Evolutionary conservation across 768 basidiomycete genomes (phyloP).

Genomic region (Pleurotus ostreatus): DNA sequence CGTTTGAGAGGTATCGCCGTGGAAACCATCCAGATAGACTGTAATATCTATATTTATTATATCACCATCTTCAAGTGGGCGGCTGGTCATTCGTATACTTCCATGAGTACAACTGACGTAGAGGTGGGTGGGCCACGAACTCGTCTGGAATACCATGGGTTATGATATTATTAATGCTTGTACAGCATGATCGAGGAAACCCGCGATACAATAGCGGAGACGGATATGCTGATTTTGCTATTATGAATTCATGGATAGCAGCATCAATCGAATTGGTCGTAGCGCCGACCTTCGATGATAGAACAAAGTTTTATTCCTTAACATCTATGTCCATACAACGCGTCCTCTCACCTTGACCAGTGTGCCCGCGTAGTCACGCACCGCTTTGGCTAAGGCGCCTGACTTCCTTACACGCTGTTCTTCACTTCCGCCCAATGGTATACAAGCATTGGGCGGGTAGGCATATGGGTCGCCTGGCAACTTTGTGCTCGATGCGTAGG

Average conservation of each 20-base stretch:
- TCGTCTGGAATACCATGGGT: constrained; percentile 90
- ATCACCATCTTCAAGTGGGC: constrained; percentile 76
- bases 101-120: not conserved
- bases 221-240: constrained; percentile 73
- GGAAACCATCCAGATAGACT: constrained; percentile 76
- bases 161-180: constrained; percentile 83
- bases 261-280: constrained; percentile 78
- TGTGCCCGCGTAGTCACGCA: constrained; percentile 49
- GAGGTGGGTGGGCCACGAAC: constrained; percentile 35
- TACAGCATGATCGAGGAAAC: constrained; percentile 78
- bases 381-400: constrained; percentile 51
- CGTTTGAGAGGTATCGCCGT: constrained; percentile 86
- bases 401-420: constrained; percentile 51
- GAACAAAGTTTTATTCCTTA: constrained; percentile 2
- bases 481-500: constrained; percentile 37
- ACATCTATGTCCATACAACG: not conserved
- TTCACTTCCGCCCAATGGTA: constrained; percentile 50
- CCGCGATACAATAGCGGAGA: constrained; percentile 77
- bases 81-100: constrained; percentile 36
- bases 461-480: constrained; percentile 1
- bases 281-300: constrained; percentile 45
- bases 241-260: constrained; percentile 67
- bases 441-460: constrained; percentile 26
- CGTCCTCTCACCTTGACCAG: constrained; percentile 47
- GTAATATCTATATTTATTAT: constrained; percentile 90